A percentile compares a stretch with the other conserved stretches of the same genome.
These are phyloP conservation scores for Fonsecaea erecta DNA, from an alignment of 2,329 filamentous ascomycete genomes.

Conservation along the genomic window DNA sequence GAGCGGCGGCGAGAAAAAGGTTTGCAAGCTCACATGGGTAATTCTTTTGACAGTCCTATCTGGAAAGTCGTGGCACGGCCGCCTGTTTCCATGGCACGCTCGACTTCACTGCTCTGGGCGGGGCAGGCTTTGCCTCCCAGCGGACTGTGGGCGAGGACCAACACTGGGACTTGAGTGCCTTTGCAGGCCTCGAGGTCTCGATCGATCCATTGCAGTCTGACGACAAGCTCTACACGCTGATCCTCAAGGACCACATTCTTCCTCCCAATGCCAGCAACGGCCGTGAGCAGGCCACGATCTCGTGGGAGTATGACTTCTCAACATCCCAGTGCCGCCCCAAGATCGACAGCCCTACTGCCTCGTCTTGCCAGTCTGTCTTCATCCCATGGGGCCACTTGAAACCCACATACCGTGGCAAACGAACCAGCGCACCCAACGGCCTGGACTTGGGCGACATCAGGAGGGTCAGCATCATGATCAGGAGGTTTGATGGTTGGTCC, in stretches of 20 bases:
- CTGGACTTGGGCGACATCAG: constrained; percentile 66
- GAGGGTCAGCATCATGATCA: constrained; percentile 76
- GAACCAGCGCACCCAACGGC: constrained; percentile 61
- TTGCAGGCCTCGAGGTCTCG: constrained; percentile 64
- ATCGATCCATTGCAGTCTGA: constrained; percentile 57
- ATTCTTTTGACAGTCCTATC: constrained; percentile 50
- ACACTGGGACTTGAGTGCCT: constrained; percentile 67
- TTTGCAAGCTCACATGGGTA: background rate
- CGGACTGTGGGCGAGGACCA: constrained; percentile 63
- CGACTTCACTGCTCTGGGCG: constrained; percentile 75
- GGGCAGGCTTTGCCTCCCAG: constrained; percentile 82
- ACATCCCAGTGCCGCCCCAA: constrained; percentile 29
- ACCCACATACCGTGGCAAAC: constrained; percentile 73
- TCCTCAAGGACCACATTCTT: constrained; percentile 71
- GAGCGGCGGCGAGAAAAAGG: background rate
- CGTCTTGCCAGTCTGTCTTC: constrained; percentile 50
- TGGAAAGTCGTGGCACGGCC: constrained; percentile 47
- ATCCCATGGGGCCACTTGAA: constrained; percentile 69
- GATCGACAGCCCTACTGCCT: background rate
- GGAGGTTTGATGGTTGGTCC: constrained; percentile 62
- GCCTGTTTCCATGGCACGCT: constrained; percentile 69
- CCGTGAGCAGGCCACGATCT: constrained; percentile 71
- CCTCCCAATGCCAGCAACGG: constrained; percentile 63
- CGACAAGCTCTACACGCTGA: constrained; percentile 72
- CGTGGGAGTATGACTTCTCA: constrained; percentile 74